These are phyloP conservation scores for Wickerhamiella siamensis DNA, from an alignment of 805 yeast genomes.

Conservation along the genomic window DNA sequence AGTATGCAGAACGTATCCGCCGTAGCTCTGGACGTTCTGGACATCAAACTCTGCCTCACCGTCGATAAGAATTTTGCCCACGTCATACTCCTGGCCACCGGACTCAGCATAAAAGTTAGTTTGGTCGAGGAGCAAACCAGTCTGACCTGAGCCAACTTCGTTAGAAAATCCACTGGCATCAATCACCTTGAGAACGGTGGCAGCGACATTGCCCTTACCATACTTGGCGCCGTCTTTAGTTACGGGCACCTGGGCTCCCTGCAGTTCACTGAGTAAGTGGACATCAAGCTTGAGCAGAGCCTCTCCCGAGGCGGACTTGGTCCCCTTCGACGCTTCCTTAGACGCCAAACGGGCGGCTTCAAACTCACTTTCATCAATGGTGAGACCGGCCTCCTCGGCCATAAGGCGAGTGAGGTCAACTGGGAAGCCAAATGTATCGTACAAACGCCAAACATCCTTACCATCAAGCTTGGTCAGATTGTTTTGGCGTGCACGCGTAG, in stretches of 20 bases:
- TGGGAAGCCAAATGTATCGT: slow-evolving; percentile 98
- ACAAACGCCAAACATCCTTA: slow-evolving; percentile 94
- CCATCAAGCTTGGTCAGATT: slow-evolving; percentile 72
- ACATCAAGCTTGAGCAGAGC: slow-evolving; percentile 72
- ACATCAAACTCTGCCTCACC: slow-evolving; percentile 80
- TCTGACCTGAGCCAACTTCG: slow-evolving; percentile 31
- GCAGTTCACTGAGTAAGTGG: slow-evolving; percentile 67
- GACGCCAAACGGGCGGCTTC: slow-evolving; percentile 82
- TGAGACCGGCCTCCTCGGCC: slow-evolving; percentile 96
- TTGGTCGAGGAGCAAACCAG: slow-evolving; percentile 73
- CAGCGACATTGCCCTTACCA: slow-evolving; percentile 43
- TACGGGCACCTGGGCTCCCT: slow-evolving; percentile 45
- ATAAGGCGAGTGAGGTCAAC: slow-evolving; percentile 92
- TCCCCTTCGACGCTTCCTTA: slow-evolving; percentile 88
- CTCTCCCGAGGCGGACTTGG: slow-evolving; percentile 47
- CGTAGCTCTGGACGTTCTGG: slow-evolving; percentile 81
- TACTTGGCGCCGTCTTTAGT: slow-evolving; percentile 78
- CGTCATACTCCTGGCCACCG: slow-evolving; percentile 98
- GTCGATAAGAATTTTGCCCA: slow-evolving; percentile 83
- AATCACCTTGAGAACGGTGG: slow-evolving; percentile 58
- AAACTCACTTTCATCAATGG: slow-evolving; percentile 83
- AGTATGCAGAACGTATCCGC: slow-evolving; percentile 91
- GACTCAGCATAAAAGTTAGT: slow-evolving; percentile 97
- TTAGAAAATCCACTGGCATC: slow-evolving; percentile 45
- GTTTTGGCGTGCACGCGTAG: slow-evolving; percentile 62